phyloP scores from a whole-genome alignment of 1,284 basidiomycete genomes.

The Pascua guehoae region DNA sequence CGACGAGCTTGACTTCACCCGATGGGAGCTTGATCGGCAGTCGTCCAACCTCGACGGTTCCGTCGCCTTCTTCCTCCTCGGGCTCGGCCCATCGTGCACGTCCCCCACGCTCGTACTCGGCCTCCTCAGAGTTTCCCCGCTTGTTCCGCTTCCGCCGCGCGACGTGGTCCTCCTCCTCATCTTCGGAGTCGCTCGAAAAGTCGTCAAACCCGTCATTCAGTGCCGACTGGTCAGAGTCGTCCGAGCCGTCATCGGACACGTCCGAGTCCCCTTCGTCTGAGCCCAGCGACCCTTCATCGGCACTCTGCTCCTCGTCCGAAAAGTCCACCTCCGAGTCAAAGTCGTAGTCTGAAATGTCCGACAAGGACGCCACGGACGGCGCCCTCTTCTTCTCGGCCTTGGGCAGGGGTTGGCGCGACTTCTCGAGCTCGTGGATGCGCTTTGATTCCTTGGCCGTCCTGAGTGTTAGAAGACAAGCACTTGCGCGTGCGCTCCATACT shows the following conservation, averaged over 20 bases:
- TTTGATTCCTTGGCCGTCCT: constrained; percentile 48
- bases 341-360: constrained; percentile 36
- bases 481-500: not conserved
- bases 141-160: constrained; percentile 26
- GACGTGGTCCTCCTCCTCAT: constrained; percentile 14
- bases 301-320: constrained; percentile 36
- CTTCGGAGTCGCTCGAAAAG: constrained; percentile 19
- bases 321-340: constrained; percentile 41
- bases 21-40: constrained; percentile 81
- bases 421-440: constrained; percentile 43
- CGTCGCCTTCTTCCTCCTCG: constrained; percentile 29
- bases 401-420: constrained; percentile 39
- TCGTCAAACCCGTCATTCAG: constrained; percentile 16
- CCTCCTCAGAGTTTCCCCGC: constrained; percentile 33
- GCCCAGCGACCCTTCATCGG: constrained; percentile 25
- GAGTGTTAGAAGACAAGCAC: not conserved
- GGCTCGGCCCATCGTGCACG: constrained; percentile 30
- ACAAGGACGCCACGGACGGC: constrained; percentile 25
- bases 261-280: constrained; percentile 13
- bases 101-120: constrained; percentile 39
- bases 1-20: constrained; percentile 61
- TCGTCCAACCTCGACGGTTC: constrained; percentile 56
- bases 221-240: constrained; percentile 21
- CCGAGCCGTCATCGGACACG: constrained; percentile 13
- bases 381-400: constrained; percentile 30